Percentiles rank a stretch among this genome's conserved stretches.
Evolutionary conservation across 2,329 filamentous ascomycete genomes (phyloP).

Genomic region (Fusarium dlaminii): DNA sequence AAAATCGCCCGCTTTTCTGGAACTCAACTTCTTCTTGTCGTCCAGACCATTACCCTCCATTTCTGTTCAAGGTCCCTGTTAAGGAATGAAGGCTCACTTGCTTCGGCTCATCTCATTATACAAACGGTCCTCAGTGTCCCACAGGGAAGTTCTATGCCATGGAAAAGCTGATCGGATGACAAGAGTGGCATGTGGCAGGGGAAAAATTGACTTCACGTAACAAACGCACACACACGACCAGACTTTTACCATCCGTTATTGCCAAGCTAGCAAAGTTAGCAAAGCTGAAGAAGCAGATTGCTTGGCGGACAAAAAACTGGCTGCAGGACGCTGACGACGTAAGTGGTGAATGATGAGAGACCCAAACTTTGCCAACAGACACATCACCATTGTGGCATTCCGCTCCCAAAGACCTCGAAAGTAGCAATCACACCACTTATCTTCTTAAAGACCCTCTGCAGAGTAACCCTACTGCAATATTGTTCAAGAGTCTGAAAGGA

Average conservation of each 20-base stretch:
- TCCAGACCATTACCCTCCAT: not conserved
- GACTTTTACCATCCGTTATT: not conserved
- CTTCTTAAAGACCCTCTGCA: not conserved
- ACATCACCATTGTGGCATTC: not conserved
- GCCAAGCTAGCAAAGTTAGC: not conserved
- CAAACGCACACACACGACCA: not conserved
- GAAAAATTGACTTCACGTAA: not conserved
- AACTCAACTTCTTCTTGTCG: not conserved
- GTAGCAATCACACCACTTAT: not conserved
- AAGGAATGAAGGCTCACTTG: not conserved
- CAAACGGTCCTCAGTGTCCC: not conserved
- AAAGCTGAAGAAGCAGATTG: not conserved
- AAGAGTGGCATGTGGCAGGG: constrained; percentile 4
- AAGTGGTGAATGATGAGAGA: not conserved
- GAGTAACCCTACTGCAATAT: not conserved
- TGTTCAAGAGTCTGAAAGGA: not conserved
- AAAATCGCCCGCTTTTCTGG: not conserved
- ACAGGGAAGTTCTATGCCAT: not conserved
- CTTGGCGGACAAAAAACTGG: not conserved
- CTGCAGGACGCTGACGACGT: not conserved
- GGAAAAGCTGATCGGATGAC: constrained; percentile 15
- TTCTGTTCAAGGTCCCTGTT: not conserved
- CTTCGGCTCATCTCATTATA: not conserved
- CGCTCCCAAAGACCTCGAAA: not conserved
- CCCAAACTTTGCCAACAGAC: not conserved